Evolutionary conservation across 2,329 filamentous ascomycete species (phyloP).

Genomic region (Talaromyces rugulosus): DNA sequence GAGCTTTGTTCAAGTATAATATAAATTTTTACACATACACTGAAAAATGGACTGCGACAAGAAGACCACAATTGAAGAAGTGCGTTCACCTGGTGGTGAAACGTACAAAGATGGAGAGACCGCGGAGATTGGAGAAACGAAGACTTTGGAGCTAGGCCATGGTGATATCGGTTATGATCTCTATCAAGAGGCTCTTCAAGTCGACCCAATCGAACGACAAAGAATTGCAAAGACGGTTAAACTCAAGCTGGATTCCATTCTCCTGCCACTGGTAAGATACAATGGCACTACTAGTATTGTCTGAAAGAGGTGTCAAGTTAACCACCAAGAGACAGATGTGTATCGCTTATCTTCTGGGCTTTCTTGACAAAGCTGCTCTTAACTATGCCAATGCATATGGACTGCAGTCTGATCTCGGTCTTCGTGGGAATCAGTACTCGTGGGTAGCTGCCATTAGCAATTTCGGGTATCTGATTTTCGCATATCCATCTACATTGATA

Average conservation of each 20-base stretch:
- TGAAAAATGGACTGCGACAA: background rate
- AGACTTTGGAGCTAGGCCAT: background rate
- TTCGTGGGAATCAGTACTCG: constrained; percentile 31
- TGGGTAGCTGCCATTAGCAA: constrained; percentile 43
- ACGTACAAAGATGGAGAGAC: background rate
- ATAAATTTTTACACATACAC: background rate
- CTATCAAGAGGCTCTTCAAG: background rate
- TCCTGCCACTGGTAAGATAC: constrained; percentile 1
- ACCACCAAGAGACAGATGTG: background rate
- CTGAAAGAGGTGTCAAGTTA: background rate
- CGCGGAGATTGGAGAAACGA: background rate
- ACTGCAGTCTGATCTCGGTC: constrained; percentile 29
- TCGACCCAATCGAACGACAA: background rate
- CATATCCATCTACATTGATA: constrained; percentile 30
- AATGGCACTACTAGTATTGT: background rate
- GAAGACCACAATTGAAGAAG: background rate
- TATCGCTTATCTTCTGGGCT: background rate
- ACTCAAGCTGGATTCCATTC: background rate
- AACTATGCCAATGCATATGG: constrained; percentile 39
- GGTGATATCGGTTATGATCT: background rate
- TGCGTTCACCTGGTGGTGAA: background rate
- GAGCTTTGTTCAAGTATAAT: background rate
- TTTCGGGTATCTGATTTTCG: constrained; percentile 43
- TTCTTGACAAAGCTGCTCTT: constrained; percentile 32
- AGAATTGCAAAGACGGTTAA: background rate